Base-by-base conservation (phyloP, 1,284 basidiomycete genomes). In the Quambalaria eucalypti region DNA sequence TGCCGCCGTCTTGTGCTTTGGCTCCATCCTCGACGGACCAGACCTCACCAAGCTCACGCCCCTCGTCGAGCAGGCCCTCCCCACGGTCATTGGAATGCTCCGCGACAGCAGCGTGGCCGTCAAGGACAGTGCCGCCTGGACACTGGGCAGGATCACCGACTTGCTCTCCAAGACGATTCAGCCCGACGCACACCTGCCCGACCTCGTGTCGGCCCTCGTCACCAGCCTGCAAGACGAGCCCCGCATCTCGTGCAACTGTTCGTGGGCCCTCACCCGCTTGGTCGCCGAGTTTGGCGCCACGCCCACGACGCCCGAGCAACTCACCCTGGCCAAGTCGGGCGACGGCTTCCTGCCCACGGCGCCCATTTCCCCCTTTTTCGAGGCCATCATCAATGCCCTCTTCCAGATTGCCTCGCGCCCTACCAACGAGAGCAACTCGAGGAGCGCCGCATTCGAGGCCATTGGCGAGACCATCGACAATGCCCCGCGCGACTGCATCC, bases 51-150 rank as follows among this genome's bases (percentile, higher is more conserved):
- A 89, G 38, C 83, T 99, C 48, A 86, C 85, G 23, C 90, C 91
- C 23, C 84, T 99, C 40, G 92, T 97, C 63, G 84, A 87, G 66
- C 91, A 97, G 77, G 93, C 95, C 2, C 81, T 99, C 6, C 89
- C 90, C 16, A 86, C 92, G 48, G 82, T 99, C 57, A 90, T 98
- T 73, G 85, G 86, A 69, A 96, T 97, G 91, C 91, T 98, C 85
- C 81, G 80, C 50, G 93, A 97, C 77, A 76, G 81, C 46, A 87
- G 90, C 65, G 57, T 84, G 2, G 87, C 90, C 59, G 95, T 99
- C 67, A 90, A 92, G 77, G 95, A 98, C 76, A 95, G 91, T 1
- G 90, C 90, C 19, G 92, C 95, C 1, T 99, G 95, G 93, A 97
- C 95, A 0, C 81, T 99, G 4, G 92, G 91, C 40, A 82, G 91